Percentiles rank a stretch among this genome's conserved stretches.
Evolutionary conservation across 2,329 filamentous ascomycete species (phyloP).

Genomic region (Neurospora sp.): DNA sequence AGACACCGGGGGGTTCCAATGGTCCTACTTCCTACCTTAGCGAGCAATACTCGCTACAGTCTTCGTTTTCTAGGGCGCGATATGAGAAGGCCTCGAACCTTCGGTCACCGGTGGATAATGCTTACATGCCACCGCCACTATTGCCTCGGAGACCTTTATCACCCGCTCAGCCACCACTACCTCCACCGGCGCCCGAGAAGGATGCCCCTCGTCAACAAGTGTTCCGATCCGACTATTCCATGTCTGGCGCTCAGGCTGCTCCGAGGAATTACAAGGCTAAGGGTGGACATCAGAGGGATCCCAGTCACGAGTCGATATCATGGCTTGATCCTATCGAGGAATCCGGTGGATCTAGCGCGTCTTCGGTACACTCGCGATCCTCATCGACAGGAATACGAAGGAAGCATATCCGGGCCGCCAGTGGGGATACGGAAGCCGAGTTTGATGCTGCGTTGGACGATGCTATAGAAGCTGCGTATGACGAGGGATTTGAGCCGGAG

Average conservation of each 20-base stretch:
- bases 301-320: constrained; percentile 73
- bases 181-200: constrained; percentile 21
- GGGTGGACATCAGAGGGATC: constrained; percentile 41
- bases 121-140: constrained; percentile 61
- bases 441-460: constrained; percentile 92
- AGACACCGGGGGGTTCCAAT: constrained; percentile 8
- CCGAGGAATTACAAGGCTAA: constrained; percentile 4
- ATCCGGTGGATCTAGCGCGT: constrained; percentile 68
- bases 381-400: constrained; percentile 60
- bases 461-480: constrained; percentile 91
- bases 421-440: constrained; percentile 72
- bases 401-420: constrained; percentile 59
- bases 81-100: constrained; percentile 26
- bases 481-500: constrained; percentile 72
- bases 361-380: constrained; percentile 71
- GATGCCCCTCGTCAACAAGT: constrained; percentile 12
- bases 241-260: constrained; percentile 13
- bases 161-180: constrained; percentile 25
- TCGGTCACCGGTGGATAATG: constrained; percentile 42
- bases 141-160: constrained; percentile 54
- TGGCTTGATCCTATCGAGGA: constrained; percentile 95
- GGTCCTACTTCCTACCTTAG: constrained; percentile 21
- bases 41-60: constrained; percentile 34
- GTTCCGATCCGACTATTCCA: constrained; percentile 11
- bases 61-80: constrained; percentile 44